phyloP scores from a whole-genome alignment of 2,329 filamentous ascomycete species.

The Apiospora malaysiana region DNA sequence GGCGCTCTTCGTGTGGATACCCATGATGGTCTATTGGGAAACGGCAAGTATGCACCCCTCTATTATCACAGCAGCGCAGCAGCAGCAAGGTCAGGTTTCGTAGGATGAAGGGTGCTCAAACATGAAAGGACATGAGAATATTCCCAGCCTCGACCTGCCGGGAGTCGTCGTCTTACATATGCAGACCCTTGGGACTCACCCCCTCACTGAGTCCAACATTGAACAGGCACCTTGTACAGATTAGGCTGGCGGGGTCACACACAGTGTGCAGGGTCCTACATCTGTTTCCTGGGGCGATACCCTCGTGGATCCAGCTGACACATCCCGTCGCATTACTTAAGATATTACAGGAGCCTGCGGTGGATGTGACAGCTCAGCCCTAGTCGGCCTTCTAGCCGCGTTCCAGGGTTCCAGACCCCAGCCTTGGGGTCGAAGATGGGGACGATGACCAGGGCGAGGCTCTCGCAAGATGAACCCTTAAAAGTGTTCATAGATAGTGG shows the following conservation, averaged over 20 bases:
- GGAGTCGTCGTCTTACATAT: too few relatives aligned
- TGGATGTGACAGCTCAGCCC: neutral
- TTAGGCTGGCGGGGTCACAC: neutral
- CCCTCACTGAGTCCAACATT: too few relatives aligned
- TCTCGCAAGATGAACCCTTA: neutral
- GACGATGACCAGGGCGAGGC: neutral
- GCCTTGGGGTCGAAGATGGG: neutral
- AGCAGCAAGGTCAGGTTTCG: neutral
- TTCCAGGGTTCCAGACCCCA: neutral
- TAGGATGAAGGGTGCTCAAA: neutral
- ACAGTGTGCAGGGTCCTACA: neutral
- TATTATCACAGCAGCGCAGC: neutral
- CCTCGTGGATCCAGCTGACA: neutral
- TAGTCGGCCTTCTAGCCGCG: neutral
- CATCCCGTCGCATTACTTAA: neutral
- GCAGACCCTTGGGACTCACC: too few relatives aligned
- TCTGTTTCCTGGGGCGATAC: too few relatives aligned
- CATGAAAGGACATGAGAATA: too few relatives aligned
- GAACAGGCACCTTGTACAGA: too few relatives aligned
- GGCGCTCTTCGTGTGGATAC: conserved; percentile 32
- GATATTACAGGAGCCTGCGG: neutral
- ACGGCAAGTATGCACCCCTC: neutral
- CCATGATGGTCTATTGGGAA: conserved; percentile 27
- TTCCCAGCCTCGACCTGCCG: too few relatives aligned
- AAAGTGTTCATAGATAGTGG: neutral